Conservation (phyloP, 768 basidiomycete species). For the Hysterangium stoloniferum region DNA sequence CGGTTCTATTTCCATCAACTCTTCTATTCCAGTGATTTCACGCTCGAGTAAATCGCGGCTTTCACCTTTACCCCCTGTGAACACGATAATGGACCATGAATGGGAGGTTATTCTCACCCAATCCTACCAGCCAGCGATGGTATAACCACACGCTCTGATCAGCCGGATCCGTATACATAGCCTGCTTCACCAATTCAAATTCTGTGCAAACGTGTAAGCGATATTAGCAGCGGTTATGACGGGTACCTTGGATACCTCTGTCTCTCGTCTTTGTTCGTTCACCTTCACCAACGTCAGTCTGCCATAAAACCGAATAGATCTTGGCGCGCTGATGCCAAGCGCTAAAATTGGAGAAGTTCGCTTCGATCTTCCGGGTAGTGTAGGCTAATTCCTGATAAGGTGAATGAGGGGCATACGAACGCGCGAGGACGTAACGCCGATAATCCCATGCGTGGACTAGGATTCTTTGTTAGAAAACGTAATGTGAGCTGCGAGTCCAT, state of each 20-base stretch:
- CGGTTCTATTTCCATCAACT: constrained; percentile 80
- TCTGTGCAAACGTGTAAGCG: constrained; percentile 40
- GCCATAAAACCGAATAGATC: constrained; percentile 61
- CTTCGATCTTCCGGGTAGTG: constrained; percentile 84
- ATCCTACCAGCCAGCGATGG: constrained; percentile 92
- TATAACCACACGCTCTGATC: constrained; percentile 99
- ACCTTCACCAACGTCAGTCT: constrained; percentile 34
- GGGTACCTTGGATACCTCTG: constrained; percentile 41
- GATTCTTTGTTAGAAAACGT: background rate
- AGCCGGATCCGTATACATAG: constrained; percentile 92
- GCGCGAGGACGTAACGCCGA: constrained; percentile 73
- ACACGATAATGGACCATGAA: background rate
- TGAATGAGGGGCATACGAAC: constrained; percentile 52
- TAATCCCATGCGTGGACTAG: constrained; percentile 95
- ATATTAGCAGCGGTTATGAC: background rate
- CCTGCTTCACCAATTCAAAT: constrained; percentile 86
- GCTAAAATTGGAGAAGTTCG: constrained; percentile 95
- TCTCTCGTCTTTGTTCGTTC: constrained; percentile 50
- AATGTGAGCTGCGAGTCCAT: background rate
- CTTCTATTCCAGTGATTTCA: constrained; percentile 74
- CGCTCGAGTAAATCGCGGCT: constrained; percentile 50
- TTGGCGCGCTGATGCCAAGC: constrained; percentile 98
- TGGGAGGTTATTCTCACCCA: constrained; percentile 38
- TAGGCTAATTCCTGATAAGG: constrained; percentile 69
- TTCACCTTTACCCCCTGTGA: constrained; percentile 38